Evolutionary conservation across 106 monocot species (phyloP).

Genomic region (Apostasia shenzhenica): DNA sequence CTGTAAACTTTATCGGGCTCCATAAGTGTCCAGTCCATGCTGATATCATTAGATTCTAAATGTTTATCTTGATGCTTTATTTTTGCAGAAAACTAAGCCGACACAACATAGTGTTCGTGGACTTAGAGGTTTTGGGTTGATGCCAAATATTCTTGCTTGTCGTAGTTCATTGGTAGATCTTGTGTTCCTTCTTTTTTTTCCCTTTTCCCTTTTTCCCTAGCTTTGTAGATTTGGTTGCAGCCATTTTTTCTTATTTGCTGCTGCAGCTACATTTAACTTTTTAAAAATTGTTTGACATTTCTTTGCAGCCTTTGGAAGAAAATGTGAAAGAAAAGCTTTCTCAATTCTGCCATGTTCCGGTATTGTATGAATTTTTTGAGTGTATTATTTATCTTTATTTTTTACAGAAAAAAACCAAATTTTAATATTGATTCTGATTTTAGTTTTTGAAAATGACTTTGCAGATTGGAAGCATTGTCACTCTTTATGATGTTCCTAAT

Average conservation of each 20-base stretch:
- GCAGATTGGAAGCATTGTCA: constrained; percentile 68
- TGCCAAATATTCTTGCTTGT: constrained; percentile 67
- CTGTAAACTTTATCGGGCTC: background rate
- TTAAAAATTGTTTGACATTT: background rate
- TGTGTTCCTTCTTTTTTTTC: background rate
- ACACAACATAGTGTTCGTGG: constrained; percentile 68
- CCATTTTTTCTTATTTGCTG: background rate
- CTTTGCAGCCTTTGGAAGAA: constrained; percentile 46
- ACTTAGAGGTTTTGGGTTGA: constrained; percentile 56
- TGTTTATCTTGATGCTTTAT: too few relatives aligned
- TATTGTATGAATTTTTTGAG: constrained; percentile 12
- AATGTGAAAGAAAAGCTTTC: constrained; percentile 71
- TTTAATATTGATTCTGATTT: background rate
- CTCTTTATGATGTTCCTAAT: constrained; percentile 89
- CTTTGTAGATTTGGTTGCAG: background rate
- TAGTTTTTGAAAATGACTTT: constrained; percentile 9
- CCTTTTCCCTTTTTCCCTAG: background rate
- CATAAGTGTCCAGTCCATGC: too few relatives aligned
- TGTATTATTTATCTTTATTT: background rate
- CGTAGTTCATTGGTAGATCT: constrained; percentile 53
- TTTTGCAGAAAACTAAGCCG: constrained; percentile 67
- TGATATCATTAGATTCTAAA: too few relatives aligned
- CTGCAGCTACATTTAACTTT: background rate
- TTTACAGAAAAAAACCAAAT: background rate
- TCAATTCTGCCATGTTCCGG: constrained; percentile 69